phyloP scores from a whole-genome alignment of 768 basidiomycete species.

The Suillus americanus region DNA sequence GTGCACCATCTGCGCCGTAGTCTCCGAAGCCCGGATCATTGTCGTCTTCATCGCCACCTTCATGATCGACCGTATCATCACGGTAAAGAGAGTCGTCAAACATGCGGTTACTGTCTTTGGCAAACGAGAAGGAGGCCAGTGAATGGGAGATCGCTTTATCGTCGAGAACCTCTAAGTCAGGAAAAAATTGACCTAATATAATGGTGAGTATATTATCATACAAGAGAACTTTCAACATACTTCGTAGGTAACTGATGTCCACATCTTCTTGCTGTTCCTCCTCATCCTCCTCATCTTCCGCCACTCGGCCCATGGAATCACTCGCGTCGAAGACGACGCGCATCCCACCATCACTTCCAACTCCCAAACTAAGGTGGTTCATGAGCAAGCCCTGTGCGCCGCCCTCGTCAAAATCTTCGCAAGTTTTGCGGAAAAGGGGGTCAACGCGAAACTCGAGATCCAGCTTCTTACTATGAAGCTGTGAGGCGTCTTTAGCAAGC shows the following conservation, averaged over 20 bases:
- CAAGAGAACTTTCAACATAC: constrained; percentile 37
- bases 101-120: constrained; percentile 54
- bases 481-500: constrained; percentile 81
- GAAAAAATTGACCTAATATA: constrained; percentile 65
- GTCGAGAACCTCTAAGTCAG: constrained; percentile 61
- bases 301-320: constrained; percentile 79
- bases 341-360: constrained; percentile 77
- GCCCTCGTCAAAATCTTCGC: constrained; percentile 97
- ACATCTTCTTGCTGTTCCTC: constrained; percentile 71
- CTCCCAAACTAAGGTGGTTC: constrained; percentile 87
- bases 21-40: constrained; percentile 20
- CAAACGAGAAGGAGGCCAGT: constrained; percentile 80
- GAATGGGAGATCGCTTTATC: constrained; percentile 79
- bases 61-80: constrained; percentile 45
- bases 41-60: constrained; percentile 36
- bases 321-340: constrained; percentile 96
- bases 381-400: constrained; percentile 94
- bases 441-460: constrained; percentile 97
- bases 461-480: constrained; percentile 86
- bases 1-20: constrained; percentile 23
- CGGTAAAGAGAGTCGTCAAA: constrained; percentile 66
- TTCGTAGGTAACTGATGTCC: constrained; percentile 60
- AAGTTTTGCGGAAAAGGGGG: constrained; percentile 96
- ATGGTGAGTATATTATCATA: constrained; percentile 10
- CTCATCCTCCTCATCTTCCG: constrained; percentile 64